Percentiles rank a stretch among this genome's conserved stretches.
Conservation (phyloP, 2,329 filamentous ascomycete genomes). For the Hypoxylon sp. region DNA sequence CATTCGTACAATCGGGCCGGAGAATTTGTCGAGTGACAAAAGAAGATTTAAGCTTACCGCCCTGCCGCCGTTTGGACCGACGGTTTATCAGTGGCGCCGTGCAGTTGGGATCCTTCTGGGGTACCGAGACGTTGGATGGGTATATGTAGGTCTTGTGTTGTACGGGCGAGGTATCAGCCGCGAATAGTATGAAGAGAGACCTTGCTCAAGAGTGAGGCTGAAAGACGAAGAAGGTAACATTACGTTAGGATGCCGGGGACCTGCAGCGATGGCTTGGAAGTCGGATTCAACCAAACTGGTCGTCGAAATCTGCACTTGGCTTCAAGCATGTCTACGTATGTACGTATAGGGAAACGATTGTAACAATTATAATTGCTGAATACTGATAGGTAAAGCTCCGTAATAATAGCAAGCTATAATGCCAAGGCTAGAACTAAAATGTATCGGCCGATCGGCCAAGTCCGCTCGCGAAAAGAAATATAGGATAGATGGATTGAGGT, state of each 20-base stretch:
- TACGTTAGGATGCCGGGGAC: conserved; percentile 5
- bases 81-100: conserved; percentile 34
- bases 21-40: conserved; percentile 40
- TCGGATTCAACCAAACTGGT: background rate
- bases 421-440: conserved; percentile 8
- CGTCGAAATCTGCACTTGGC: background rate
- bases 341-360: background rate
- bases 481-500: background rate
- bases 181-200: conserved; percentile 28
- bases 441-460: conserved; percentile 16
- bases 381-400: background rate
- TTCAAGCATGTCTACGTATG: conserved; percentile 1
- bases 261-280: conserved; percentile 6
- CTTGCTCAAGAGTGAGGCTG: conserved; percentile 37
- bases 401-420: conserved; percentile 4
- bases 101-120: conserved; percentile 31
- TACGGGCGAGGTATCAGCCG: conserved; percentile 22
- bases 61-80: conserved; percentile 36
- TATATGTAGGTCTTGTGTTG: conserved; percentile 10
- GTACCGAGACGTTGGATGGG: conserved; percentile 39
- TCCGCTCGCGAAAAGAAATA: conserved; percentile 6
- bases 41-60: conserved; percentile 46
- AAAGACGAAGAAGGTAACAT: conserved; percentile 25
- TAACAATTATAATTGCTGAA: background rate
- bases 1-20: conserved; percentile 44